Conservation (phyloP, 768 basidiomycete genomes). For the Boletus pseudo-olivaceus region DNA sequence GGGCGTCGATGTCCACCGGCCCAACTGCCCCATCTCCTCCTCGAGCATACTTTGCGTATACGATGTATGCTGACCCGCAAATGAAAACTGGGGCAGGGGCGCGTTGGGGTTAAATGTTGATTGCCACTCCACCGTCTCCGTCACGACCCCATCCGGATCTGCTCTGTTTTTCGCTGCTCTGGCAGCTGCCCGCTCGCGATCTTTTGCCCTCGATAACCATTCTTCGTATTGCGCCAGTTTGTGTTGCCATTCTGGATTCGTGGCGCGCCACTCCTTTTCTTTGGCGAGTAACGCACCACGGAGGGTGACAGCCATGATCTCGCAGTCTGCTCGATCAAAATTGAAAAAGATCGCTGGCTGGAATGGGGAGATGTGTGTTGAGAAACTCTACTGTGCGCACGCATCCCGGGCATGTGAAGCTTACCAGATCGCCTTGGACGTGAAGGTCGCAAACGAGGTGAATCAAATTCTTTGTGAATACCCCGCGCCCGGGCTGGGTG, state of each 20-base stretch:
- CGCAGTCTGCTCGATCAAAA: constrained; percentile 60
- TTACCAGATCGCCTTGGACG: constrained; percentile 48
- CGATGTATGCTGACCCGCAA: constrained; percentile 41
- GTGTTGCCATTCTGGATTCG: constrained; percentile 44
- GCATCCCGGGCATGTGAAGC: constrained; percentile 12
- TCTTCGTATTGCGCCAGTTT: constrained; percentile 50
- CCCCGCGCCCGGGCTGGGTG: constrained; percentile 25
- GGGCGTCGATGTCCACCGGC: constrained; percentile 31
- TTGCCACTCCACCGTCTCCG: constrained; percentile 42
- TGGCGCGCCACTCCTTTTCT: constrained; percentile 49
- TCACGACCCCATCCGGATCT: constrained; percentile 24
- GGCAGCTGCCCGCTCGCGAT: constrained; percentile 44
- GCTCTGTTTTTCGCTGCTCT: constrained; percentile 39
- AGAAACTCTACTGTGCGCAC: not conserved
- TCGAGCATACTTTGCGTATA: constrained; percentile 48
- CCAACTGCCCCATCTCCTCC: constrained; percentile 42
- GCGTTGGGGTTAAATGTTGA: constrained; percentile 54
- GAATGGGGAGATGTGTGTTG: not conserved
- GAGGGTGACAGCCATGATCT: constrained; percentile 46
- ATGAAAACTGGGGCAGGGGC: constrained; percentile 58
- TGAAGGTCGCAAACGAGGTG: constrained; percentile 57
- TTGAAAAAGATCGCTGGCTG: constrained; percentile 68
- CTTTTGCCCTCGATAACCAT: constrained; percentile 46
- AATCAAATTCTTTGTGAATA: constrained; percentile 45
- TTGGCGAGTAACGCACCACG: constrained; percentile 34